These are phyloP conservation scores for Cercospora sojina DNA, from an alignment of 2,329 filamentous ascomycete species.

Conservation along the genomic window DNA sequence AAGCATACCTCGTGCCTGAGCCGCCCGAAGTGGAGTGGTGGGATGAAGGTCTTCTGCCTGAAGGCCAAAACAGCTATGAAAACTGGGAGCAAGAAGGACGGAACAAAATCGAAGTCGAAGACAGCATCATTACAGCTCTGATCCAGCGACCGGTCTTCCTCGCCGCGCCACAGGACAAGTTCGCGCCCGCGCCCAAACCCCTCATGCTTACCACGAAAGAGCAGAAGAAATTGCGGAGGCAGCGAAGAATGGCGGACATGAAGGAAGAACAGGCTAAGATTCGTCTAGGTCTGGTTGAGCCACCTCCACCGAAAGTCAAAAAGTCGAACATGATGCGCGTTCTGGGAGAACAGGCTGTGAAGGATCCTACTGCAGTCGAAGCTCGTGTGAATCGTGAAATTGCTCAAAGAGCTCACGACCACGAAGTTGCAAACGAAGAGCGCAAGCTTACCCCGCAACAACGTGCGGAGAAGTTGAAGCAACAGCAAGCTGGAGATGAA, in stretches of 20 bases:
- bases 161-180: conserved; percentile 86
- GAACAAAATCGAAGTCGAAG: conserved; percentile 72
- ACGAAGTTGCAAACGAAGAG: conserved; percentile 75
- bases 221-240: conserved; percentile 83
- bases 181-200: conserved; percentile 74
- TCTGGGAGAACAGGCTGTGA: conserved; percentile 85
- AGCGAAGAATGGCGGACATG: conserved; percentile 85
- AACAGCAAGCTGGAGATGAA: conserved; percentile 84
- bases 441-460: conserved; percentile 88
- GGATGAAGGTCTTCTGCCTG: conserved; percentile 83
- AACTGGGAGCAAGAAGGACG: conserved; percentile 61
- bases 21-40: conserved; percentile 96
- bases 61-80: conserved; percentile 64
- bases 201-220: conserved; percentile 92
- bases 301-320: conserved; percentile 93
- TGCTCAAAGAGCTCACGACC: conserved; percentile 75
- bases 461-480: conserved; percentile 74
- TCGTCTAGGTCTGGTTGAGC: conserved; percentile 80
- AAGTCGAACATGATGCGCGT: conserved; percentile 98
- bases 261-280: conserved; percentile 98
- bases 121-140: conserved; percentile 85
- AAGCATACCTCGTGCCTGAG: conserved; percentile 73
- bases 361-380: conserved; percentile 96
- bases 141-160: conserved; percentile 91
- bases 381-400: conserved; percentile 92